Conservation (phyloP, 495 filamentous ascomycete species). For the Aspergillus leporis region DNA sequence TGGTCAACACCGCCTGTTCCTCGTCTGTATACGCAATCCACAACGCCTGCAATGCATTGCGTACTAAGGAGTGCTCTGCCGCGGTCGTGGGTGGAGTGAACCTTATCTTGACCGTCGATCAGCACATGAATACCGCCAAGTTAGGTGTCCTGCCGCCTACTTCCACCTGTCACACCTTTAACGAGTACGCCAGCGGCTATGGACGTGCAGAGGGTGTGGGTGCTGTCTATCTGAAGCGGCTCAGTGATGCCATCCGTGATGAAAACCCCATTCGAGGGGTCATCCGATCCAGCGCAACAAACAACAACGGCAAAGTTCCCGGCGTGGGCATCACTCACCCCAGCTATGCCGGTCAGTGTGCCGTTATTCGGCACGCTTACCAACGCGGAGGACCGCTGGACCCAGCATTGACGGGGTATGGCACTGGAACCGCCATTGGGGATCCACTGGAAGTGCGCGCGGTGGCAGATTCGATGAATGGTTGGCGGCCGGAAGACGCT, state of each 20-base stretch:
- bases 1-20: constrained; percentile 41
- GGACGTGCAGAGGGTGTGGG: constrained; percentile 56
- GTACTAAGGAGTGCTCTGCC: constrained; percentile 28
- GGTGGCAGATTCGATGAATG: constrained; percentile 26
- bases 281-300: constrained; percentile 34
- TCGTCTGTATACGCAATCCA: constrained; percentile 34
- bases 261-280: no score
- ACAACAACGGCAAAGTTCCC: constrained; percentile 31
- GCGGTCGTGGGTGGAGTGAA: constrained; percentile 43
- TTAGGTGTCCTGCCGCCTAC: constrained; percentile 20
- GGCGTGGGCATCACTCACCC: background rate
- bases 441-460: constrained; percentile 46
- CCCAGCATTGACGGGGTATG: constrained; percentile 37
- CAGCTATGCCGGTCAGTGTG: constrained; percentile 36
- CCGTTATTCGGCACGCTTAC: no score
- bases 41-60: constrained; percentile 26
- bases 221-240: constrained; percentile 34
- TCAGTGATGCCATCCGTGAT: constrained; percentile 37
- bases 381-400: constrained; percentile 50
- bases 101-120: constrained; percentile 28
- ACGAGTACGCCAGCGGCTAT: constrained; percentile 61
- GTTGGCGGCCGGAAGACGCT: constrained; percentile 22
- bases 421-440: constrained; percentile 37
- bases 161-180: constrained; percentile 55
- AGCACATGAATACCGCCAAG: constrained; percentile 25